Base-by-base conservation (phyloP, 2,329 filamentous ascomycete genomes). In the Diaporthe caulivora region DNA sequence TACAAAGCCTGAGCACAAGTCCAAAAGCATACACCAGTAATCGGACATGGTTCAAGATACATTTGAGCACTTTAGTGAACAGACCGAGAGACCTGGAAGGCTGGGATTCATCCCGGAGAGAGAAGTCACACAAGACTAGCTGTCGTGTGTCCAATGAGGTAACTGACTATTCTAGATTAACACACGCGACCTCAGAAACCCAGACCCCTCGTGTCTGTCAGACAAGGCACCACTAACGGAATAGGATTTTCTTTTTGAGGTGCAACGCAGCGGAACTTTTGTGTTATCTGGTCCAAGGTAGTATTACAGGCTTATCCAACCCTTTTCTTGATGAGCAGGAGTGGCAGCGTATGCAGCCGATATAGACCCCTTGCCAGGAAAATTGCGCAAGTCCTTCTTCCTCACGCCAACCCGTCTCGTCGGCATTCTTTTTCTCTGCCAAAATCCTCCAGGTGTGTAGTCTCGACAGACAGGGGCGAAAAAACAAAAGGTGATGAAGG, bases 381-480 rank as follows among this genome's bases (percentile, higher is more conserved):
- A 65, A 65, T 65, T 51, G 62, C 44, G 62, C 62, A 34, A 40
- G n/a, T 65, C 13, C 62, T 51, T 34, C 5, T 34, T n/a, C 29
- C 51, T 9, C 44, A 24, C 29, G 62, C 62, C 47, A 26, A 34
- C 15, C 18, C 13, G 42, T 51, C 15, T 31, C 42, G 44, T 65
- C 29, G 37, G 29, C 47, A 17, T 42, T 18, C 10, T n/a, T 9
- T 51, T 60, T 42, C 18, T 47, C n/a, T 47, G 44, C 60, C 15
- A n/a, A 65, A 21, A 51, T 34, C 49, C 29, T n/a, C 29, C 11
- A 26, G 7, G 24, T 37, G 44, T 51, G 62, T 51, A 51, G 44
- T 29, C 29, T 65, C 62, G 5, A 51, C 58, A 24, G 18, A 18
- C 18, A 51, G 44, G n/a, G 44, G 62, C n/a, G 44, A 1, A 11